Percentiles rank a stretch among this genome's conserved stretches.
These are phyloP conservation scores for Themeda triandra DNA, from an alignment of 176 grass and related monocot genomes.

Conservation along the genomic window DNA sequence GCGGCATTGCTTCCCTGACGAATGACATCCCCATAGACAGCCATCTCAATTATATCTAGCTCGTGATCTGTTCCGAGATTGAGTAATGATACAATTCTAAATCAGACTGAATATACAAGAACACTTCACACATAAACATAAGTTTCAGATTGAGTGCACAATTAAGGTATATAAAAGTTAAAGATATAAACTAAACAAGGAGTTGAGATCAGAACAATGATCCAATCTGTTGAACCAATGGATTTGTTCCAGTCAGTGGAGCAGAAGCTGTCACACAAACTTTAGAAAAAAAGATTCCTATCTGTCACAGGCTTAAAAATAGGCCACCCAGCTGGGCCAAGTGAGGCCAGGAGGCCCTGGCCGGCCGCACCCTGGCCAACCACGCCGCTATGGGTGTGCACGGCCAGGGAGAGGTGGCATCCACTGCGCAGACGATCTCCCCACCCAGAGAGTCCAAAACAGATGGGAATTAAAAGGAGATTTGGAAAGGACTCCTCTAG, in stretches of 20 bases:
- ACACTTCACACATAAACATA: background rate
- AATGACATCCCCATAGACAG: slow-evolving; percentile 79
- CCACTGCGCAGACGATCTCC: no score
- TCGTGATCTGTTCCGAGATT: slow-evolving; percentile 58
- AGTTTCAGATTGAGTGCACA: background rate
- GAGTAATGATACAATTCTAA: background rate
- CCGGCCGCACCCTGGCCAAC: background rate
- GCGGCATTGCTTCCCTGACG: slow-evolving; percentile 81
- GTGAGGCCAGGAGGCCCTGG: background rate
- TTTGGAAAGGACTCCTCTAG: no score
- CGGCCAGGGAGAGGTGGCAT: no score
- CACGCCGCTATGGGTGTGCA: background rate
- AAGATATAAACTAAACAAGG: background rate
- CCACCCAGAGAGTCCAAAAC: no score
- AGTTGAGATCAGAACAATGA: background rate
- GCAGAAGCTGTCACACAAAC: background rate
- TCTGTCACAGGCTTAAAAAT: background rate
- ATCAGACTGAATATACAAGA: background rate
- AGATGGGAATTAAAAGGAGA: no score
- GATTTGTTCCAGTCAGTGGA: background rate
- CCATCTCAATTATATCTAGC: slow-evolving; percentile 96
- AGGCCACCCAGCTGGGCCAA: background rate
- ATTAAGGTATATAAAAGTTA: background rate
- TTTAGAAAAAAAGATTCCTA: background rate
- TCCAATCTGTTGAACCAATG: background rate